Conservation (phyloP, 495 filamentous ascomycete genomes). For the Stereocaulon alpinum region DNA sequence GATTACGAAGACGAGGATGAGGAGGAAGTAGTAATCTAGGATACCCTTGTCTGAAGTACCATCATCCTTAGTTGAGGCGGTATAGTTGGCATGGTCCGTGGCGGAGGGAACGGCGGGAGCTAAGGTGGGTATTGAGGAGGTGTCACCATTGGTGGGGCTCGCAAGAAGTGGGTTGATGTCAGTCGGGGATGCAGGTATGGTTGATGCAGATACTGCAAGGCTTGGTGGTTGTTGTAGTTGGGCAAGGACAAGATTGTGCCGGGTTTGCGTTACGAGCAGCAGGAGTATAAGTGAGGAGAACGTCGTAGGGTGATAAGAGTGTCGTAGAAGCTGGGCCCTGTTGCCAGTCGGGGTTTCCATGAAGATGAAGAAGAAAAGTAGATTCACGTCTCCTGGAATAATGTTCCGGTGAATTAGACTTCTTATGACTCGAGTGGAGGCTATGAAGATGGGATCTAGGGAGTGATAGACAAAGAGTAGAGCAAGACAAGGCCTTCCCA, state of each 20-base stretch:
- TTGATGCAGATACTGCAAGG: neutral
- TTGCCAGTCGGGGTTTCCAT: neutral
- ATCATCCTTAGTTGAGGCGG: neutral
- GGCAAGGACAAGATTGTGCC: neutral
- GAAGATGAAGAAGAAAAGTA: neutral
- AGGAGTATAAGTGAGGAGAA: neutral
- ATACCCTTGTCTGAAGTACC: conserved; percentile 13
- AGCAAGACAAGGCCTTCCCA: neutral
- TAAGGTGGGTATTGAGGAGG: conserved; percentile 5
- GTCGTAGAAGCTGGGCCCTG: neutral
- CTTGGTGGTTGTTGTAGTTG: neutral
- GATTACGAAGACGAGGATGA: conserved; percentile 24
- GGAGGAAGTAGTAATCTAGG: conserved; percentile 29
- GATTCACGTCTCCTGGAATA: neutral
- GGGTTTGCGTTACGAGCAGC: neutral
- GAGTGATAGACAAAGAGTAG: neutral
- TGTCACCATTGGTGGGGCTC: conserved; percentile 2
- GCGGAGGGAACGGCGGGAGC: conserved; percentile 8
- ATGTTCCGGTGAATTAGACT: neutral
- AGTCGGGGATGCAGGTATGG: neutral
- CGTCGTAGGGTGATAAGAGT: too few species aligned
- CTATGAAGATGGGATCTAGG: neutral
- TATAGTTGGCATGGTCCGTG: conserved; percentile 1
- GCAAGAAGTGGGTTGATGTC: neutral
- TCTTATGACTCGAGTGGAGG: neutral